These are phyloP conservation scores for Multifurca ochricompacta DNA, from an alignment of 768 basidiomycete genomes.

Conservation along the genomic window DNA sequence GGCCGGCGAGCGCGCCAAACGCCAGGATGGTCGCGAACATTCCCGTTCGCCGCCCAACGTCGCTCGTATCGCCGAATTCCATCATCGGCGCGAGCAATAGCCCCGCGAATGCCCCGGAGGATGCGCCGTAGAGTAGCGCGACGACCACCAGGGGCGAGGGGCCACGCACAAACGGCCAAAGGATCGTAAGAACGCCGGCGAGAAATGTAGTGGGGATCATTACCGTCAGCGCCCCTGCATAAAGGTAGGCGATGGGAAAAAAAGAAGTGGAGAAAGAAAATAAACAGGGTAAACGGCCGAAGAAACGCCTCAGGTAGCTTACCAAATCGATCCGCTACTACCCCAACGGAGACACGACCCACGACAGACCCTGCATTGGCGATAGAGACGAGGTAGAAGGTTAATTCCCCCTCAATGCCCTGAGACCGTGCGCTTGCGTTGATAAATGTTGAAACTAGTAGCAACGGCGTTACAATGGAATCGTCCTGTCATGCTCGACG, in stretches of 20 bases:
- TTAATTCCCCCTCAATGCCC: conserved; percentile 39
- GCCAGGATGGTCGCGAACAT: conserved; percentile 55
- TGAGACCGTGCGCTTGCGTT: conserved; percentile 44
- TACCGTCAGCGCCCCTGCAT: conserved; percentile 53
- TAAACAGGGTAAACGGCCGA: not conserved
- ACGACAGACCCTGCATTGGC: conserved; percentile 60
- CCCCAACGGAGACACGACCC: too few relatives aligned
- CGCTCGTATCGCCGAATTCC: conserved; percentile 47
- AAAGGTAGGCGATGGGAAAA: not conserved
- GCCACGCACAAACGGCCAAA: conserved; percentile 57
- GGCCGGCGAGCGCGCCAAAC: conserved; percentile 55
- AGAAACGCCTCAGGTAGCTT: too few relatives aligned
- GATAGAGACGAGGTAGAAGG: conserved; percentile 60
- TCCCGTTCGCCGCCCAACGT: conserved; percentile 56
- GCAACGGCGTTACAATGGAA: too few relatives aligned
- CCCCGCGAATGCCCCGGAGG: conserved; percentile 55
- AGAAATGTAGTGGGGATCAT: conserved; percentile 56
- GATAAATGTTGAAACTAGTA: conserved; percentile 42
- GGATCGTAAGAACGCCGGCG: conserved; percentile 53
- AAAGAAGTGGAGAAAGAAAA: not conserved
- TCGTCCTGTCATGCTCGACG: not conserved
- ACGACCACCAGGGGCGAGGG: conserved; percentile 42
- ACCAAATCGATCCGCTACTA: conserved; percentile 53
- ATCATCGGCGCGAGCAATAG: conserved; percentile 50
- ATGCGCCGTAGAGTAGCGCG: conserved; percentile 50